Conservation (phyloP, 495 filamentous ascomycete species). For the Penicillium pulvis region DNA sequence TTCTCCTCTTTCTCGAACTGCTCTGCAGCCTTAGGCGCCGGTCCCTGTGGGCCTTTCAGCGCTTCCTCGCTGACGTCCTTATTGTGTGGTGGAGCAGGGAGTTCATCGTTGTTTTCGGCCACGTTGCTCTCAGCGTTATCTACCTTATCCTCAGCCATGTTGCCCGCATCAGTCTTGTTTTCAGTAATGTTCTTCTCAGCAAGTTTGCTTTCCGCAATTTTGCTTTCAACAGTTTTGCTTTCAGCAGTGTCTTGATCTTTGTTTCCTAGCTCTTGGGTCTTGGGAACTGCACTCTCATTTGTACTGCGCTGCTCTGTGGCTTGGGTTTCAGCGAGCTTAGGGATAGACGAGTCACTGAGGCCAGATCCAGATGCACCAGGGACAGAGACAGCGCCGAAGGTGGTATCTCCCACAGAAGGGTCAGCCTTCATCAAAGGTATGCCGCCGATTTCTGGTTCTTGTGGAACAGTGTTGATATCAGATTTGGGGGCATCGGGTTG, state of each 20-base stretch:
- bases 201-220: background rate
- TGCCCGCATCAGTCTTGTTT: background rate
- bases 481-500: slow-evolving; percentile 35
- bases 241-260: background rate
- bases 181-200: background rate
- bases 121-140: background rate
- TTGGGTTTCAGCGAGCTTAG: slow-evolving; percentile 7
- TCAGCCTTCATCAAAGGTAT: slow-evolving; percentile 13
- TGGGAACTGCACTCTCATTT: background rate
- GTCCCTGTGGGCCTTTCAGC: slow-evolving; percentile 35
- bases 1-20: slow-evolving; percentile 33
- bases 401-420: background rate
- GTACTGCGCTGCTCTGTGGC: slow-evolving; percentile 19
- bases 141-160: background rate
- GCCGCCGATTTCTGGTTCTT: slow-evolving; percentile 17
- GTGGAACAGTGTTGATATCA: slow-evolving; percentile 28
- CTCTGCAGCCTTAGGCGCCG: slow-evolving; percentile 27
- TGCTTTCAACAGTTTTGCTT: background rate
- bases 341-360: slow-evolving; percentile 1
- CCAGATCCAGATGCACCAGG: background rate
- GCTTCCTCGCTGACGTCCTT: slow-evolving; percentile 36
- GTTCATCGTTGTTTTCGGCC: background rate
- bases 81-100: background rate
- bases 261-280: background rate
- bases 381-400: background rate